Percentiles rank a stretch among this genome's conserved stretches.
Evolutionary conservation across 176 grass and related monocot species (phyloP).

Genomic region (Tillandsia leiboldiana): DNA sequence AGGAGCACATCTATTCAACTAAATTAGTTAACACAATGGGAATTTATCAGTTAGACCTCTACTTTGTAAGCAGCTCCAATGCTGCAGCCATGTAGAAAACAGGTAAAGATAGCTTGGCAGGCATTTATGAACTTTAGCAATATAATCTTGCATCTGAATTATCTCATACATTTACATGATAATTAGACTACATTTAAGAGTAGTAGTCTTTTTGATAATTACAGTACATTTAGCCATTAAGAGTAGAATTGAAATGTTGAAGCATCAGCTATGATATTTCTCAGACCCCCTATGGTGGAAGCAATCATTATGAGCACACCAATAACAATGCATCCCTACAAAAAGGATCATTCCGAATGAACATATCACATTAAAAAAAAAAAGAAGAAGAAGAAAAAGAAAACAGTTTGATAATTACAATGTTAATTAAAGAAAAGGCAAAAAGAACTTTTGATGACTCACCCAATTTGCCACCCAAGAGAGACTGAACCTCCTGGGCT

Average conservation of each 20-base stretch:
- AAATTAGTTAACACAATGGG: too few relatives aligned
- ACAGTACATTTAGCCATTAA: background rate
- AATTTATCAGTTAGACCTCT: too few relatives aligned
- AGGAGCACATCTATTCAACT: too few relatives aligned
- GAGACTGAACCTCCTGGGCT: constrained; percentile 19
- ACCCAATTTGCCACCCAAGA: constrained; percentile 7
- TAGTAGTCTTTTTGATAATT: too few relatives aligned
- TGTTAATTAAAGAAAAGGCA: background rate
- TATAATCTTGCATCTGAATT: too few relatives aligned
- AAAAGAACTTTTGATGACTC: background rate
- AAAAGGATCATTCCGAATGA: background rate
- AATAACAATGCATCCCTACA: constrained; percentile 2
- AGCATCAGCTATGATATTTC: constrained; percentile 9
- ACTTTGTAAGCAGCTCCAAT: too few relatives aligned
- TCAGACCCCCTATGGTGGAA: background rate
- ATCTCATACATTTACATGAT: too few relatives aligned
- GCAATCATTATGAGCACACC: constrained; percentile 13
- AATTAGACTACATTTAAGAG: too few relatives aligned
- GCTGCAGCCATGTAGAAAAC: too few relatives aligned
- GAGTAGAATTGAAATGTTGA: constrained; percentile 7
- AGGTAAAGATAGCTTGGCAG: too few relatives aligned
- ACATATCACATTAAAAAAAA: too few relatives aligned
- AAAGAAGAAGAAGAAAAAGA: background rate
- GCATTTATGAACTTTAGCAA: too few relatives aligned
- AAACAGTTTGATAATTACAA: background rate